Evolutionary conservation across 352 stramenopile species (phyloP).

Genomic region (Phytophthora cajani): DNA sequence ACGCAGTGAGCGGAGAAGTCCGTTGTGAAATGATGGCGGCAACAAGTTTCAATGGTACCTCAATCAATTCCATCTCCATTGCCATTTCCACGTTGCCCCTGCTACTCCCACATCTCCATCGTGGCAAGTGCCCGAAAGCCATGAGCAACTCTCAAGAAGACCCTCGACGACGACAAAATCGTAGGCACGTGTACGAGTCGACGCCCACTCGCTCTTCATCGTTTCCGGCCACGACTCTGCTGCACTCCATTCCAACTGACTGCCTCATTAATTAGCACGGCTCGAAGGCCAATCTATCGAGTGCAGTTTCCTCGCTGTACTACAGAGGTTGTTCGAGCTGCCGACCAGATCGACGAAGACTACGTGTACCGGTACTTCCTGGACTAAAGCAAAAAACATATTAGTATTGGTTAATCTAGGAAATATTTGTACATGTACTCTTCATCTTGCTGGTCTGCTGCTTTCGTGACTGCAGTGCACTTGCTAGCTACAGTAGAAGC

Average conservation of each 20-base stretch:
- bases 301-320: slow-evolving; percentile 21
- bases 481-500: not conserved
- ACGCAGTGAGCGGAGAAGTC: too few relatives aligned
- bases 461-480: not conserved
- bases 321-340: slow-evolving; percentile 8
- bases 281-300: not conserved
- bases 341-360: slow-evolving; percentile 24
- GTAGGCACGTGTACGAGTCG: too few relatives aligned
- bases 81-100: too few relatives aligned
- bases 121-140: too few relatives aligned
- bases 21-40: too few relatives aligned
- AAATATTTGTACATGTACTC: not conserved
- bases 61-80: too few relatives aligned
- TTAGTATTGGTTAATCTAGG: not conserved
- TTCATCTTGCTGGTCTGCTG: not conserved
- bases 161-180: too few relatives aligned
- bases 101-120: too few relatives aligned
- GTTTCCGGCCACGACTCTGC: not conserved
- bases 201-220: too few relatives aligned
- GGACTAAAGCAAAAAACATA: not conserved
- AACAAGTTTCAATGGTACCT: too few relatives aligned
- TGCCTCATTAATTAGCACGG: slow-evolving; percentile 23
- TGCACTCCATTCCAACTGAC: slow-evolving; percentile 7
- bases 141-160: too few relatives aligned
- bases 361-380: slow-evolving; percentile 25